Evolutionary conservation across 2,329 filamentous ascomycete genomes (phyloP).

Genomic region (Amauroascus verrucosus): DNA sequence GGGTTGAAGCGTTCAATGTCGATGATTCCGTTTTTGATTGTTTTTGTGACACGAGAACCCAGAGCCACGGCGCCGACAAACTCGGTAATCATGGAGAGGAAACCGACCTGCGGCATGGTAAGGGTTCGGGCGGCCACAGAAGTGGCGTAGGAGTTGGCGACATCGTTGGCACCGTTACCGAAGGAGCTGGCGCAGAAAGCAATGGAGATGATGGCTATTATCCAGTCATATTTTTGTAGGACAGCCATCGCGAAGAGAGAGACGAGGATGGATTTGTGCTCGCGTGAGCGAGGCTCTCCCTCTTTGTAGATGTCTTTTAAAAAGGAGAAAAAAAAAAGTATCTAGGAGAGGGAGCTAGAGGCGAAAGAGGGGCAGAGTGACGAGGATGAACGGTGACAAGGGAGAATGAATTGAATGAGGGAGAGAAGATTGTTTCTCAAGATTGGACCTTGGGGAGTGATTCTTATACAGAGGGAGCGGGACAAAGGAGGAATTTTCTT

Average conservation of each 20-base stretch:
- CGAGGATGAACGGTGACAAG: neutral
- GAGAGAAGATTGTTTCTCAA: neutral
- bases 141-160: constrained; percentile 47
- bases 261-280: neutral
- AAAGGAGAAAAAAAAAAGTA: too few species aligned
- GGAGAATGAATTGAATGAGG: neutral
- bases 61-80: constrained; percentile 45
- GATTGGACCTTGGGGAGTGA: neutral
- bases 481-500: neutral
- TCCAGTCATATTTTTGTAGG: constrained; percentile 30
- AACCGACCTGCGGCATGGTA: constrained; percentile 43
- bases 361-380: neutral
- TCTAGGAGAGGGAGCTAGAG: neutral
- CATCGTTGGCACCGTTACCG: constrained; percentile 40
- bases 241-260: constrained; percentile 12
- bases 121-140: constrained; percentile 44
- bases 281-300: neutral
- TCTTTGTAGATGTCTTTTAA: too few species aligned
- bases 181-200: constrained; percentile 30
- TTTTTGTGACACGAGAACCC: constrained; percentile 37
- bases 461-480: neutral
- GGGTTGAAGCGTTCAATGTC: constrained; percentile 29
- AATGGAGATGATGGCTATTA: constrained; percentile 33
- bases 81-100: constrained; percentile 42
- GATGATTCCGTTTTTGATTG: constrained; percentile 39